These are phyloP conservation scores for Sungouiella thailandica DNA, from an alignment of 805 yeast species.

Conservation along the genomic window DNA sequence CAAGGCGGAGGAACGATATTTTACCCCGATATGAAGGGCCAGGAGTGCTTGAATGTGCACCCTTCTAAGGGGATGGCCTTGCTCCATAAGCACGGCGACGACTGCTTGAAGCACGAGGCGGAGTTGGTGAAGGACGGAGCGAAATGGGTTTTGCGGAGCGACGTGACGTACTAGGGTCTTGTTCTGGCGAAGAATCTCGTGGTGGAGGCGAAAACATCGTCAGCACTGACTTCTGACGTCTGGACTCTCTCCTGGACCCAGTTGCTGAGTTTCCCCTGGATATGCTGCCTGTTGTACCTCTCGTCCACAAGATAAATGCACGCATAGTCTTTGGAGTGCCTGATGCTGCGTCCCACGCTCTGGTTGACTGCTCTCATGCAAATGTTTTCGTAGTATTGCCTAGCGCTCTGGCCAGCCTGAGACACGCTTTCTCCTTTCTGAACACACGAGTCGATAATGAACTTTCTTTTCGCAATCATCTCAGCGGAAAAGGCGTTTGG, in stretches of 20 bases:
- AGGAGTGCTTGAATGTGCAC: constrained; percentile 31
- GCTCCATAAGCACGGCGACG: constrained; percentile 62
- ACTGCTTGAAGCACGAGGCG: constrained; percentile 58
- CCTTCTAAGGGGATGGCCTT: constrained; percentile 55
- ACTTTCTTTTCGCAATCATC: constrained; percentile 63
- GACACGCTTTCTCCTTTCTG: constrained; percentile 41
- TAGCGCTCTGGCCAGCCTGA: constrained; percentile 45
- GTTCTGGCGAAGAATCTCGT: background rate
- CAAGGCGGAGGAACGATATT: constrained; percentile 59
- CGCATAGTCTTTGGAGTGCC: constrained; percentile 80
- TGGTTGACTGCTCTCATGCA: constrained; percentile 93
- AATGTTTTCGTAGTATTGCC: constrained; percentile 68
- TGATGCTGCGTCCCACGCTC: constrained; percentile 85
- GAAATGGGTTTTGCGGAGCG: constrained; percentile 62
- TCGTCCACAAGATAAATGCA: constrained; percentile 66
- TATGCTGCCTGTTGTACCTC: constrained; percentile 45
- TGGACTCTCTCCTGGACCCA: constrained; percentile 54
- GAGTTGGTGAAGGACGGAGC: constrained; percentile 46
- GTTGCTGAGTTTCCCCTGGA: constrained; percentile 58
- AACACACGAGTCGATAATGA: constrained; percentile 50
- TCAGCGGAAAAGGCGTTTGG: constrained; percentile 85
- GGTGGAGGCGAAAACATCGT: background rate
- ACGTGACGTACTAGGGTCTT: constrained; percentile 26
- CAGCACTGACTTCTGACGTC: background rate
- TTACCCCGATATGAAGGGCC: constrained; percentile 25